Evolutionary conservation across 1,284 basidiomycete species (phyloP), one percentile per base, ranked within the genome.

Genomic region (Macrocystidia cucumis): DNA sequence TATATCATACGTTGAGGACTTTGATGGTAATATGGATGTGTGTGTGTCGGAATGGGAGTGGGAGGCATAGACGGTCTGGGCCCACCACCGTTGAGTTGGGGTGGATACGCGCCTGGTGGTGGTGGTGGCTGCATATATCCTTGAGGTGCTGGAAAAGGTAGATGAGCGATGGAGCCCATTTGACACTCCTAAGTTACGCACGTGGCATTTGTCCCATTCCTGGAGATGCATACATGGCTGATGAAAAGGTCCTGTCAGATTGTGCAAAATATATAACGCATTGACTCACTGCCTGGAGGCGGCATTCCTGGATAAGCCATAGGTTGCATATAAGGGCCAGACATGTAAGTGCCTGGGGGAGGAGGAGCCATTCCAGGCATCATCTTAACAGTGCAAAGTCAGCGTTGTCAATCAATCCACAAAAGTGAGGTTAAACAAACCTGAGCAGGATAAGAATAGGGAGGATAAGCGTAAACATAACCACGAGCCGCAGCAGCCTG

Each of bases 151-250:
- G 42, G 29, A 38, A 21, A 29, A 34, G 25, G 38, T 24, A 24
- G 31, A 19, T 17, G 37, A 25, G 24, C 17, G 32, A 23, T 25
- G 17, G 19, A 9, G 31, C 23, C 26, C 12, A 41, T 16, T n/a
- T n/a, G n/a, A n/a, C n/a, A n/a, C n/a, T n/a, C n/a, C n/a, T n/a
- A n/a, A n/a, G n/a, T 5, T 21, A 69, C 84, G 45, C 58, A 87
- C 83, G 84, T 41, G 81, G 84, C 79, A 89, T 86, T 51, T 83
- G 82, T 28, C 75, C 77, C 82, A 87, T 86, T 33, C 65, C 73
- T 30, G 81, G 78, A 23, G 78, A 69, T 11, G 29, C 29, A 32
- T 88, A 89, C 82, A 89, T 88, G n/a, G 78, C 82, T 80, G 54
- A 32, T 35, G 17, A 22, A 32, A 40, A 28, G 37, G 29, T 24